phyloP scores from a whole-genome alignment of 1,139 yeast species.

The Suhomyces wounanorum region DNA sequence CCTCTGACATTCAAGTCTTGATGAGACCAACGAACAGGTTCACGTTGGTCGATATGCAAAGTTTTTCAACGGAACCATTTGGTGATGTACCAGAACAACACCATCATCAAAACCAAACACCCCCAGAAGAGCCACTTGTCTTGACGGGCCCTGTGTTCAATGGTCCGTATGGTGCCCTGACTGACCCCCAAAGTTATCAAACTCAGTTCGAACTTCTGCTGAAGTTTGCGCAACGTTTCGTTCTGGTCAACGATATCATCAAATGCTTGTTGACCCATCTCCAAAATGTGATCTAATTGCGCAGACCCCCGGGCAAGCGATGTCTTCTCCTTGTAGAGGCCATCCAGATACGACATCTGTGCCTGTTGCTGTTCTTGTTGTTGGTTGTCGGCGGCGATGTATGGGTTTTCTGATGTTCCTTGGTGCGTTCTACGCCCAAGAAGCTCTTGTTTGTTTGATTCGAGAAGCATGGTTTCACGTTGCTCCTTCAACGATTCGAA shows the following conservation, averaged over 20 bases:
- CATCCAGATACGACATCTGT: conserved; percentile 56
- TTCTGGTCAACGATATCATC: conserved; percentile 88
- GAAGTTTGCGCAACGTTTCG: conserved; percentile 65
- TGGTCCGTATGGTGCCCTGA: conserved; percentile 76
- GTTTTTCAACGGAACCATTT: conserved; percentile 46
- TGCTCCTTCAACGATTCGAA: conserved; percentile 64
- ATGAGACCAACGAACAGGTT: not conserved
- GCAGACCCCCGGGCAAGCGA: conserved; percentile 71
- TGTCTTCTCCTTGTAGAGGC: conserved; percentile 66
- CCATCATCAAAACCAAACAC: conserved; percentile 63
- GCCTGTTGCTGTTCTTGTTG: conserved; percentile 27
- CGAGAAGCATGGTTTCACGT: conserved; percentile 62
- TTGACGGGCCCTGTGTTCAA: conserved; percentile 83
- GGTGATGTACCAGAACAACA: conserved; percentile 69
- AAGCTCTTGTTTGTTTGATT: conserved; percentile 57
- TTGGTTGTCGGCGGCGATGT: conserved; percentile 31
- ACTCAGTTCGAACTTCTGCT: conserved; percentile 64
- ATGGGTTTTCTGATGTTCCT: conserved; percentile 61
- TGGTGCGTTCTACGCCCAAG: conserved; percentile 53
- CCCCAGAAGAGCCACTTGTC: conserved; percentile 89
- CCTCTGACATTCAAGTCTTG: not conserved
- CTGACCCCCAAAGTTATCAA: conserved; percentile 86
- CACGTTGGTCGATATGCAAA: not conserved
- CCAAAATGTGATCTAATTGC: conserved; percentile 85
- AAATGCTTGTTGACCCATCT: conserved; percentile 83